These are phyloP conservation scores for Phascolomyces articulosus DNA, from an alignment of 371 early-diverging fungal species.

Conservation along the genomic window DNA sequence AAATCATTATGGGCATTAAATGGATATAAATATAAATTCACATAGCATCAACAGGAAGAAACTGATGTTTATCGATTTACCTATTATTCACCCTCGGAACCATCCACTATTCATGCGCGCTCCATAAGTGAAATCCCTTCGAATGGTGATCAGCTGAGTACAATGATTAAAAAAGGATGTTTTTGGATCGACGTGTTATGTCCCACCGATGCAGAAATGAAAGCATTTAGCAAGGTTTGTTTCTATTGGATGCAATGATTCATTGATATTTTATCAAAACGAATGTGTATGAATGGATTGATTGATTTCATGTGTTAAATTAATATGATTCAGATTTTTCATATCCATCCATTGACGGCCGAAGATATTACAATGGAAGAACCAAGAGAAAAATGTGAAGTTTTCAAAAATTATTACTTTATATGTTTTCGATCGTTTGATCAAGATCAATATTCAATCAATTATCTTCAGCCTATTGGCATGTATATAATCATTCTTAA, in stretches of 20 bases:
- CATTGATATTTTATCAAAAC: too few species aligned
- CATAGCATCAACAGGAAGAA: slow-evolving; percentile 22
- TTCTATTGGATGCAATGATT: too few species aligned
- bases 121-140: slow-evolving; percentile 44
- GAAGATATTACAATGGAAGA: slow-evolving; percentile 94
- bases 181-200: slow-evolving; percentile 87
- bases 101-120: slow-evolving; percentile 47
- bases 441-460: slow-evolving; percentile 63
- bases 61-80: slow-evolving; percentile 41
- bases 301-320: too few species aligned
- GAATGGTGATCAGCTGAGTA: slow-evolving; percentile 25
- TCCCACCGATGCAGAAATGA: slow-evolving; percentile 81
- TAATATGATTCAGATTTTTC: slow-evolving; percentile 67
- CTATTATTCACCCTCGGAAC: slow-evolving; percentile 40
- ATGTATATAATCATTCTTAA: slow-evolving; percentile 85
- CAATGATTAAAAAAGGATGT: slow-evolving; percentile 55
- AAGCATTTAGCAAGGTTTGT: slow-evolving; percentile 53
- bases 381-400: slow-evolving; percentile 91
- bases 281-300: too few species aligned
- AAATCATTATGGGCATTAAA: too few species aligned
- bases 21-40: too few species aligned
- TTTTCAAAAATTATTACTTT: slow-evolving; percentile 90
- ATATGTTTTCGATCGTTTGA: slow-evolving; percentile 83
- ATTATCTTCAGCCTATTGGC: slow-evolving; percentile 77
- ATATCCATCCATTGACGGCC: slow-evolving; percentile 88